Evolutionary conservation across 257 asterid genomes (phyloP).

Genomic region (Ocimum tenuiflorum): DNA sequence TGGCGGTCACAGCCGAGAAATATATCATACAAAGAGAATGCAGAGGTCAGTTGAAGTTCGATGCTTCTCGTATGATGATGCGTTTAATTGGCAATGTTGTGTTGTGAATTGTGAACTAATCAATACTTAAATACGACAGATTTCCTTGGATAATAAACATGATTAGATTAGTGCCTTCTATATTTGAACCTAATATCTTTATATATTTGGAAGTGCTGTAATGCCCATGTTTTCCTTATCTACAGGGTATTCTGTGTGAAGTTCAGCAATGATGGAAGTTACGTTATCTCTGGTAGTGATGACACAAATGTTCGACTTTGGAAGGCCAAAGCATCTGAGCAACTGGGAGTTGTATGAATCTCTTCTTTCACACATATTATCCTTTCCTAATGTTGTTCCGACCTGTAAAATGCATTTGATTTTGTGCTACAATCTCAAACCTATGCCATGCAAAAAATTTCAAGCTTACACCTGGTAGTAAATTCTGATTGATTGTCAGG

Average conservation of each 20-base stretch:
- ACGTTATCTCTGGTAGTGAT: conserved; percentile 87
- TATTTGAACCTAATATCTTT: neutral
- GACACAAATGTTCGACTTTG: conserved; percentile 93
- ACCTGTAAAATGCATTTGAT: neutral
- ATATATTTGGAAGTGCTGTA: conserved; percentile 3
- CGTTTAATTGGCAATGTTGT: neutral
- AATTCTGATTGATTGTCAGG: neutral
- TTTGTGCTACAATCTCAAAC: neutral
- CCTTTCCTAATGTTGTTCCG: neutral
- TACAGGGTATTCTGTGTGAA: conserved; percentile 90
- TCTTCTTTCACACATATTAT: conserved; percentile 5
- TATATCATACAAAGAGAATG: conserved; percentile 95
- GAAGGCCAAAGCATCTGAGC: conserved; percentile 98
- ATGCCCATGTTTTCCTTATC: conserved; percentile 15
- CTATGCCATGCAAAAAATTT: neutral
- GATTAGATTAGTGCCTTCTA: neutral
- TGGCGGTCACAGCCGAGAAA: conserved; percentile 96
- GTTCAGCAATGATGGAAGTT: conserved; percentile 82
- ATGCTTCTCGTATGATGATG: neutral
- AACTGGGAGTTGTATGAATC: conserved; percentile 80
- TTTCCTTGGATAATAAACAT: neutral
- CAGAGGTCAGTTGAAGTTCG: conserved; percentile 54
- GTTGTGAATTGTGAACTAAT: neutral
- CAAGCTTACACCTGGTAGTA: no score
- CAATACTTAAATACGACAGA: neutral